phyloP scores from a whole-genome alignment of 2,329 filamentous ascomycete genomes.

The Colletotrichum abscissum region DNA sequence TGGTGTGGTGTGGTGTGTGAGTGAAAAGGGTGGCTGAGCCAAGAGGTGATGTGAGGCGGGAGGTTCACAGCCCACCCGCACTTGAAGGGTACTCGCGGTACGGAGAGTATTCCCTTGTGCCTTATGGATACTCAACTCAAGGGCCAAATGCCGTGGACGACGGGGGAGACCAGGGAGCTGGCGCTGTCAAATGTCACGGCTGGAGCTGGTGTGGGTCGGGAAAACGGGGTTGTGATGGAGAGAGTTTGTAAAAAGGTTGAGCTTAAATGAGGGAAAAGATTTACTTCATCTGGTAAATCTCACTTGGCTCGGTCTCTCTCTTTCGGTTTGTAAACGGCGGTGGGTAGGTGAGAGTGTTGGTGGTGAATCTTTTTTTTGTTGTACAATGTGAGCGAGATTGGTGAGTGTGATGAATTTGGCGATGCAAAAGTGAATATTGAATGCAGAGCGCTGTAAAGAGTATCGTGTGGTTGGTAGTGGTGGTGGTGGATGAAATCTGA shows the following conservation, averaged over 20 bases:
- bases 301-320: not conserved
- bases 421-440: not conserved
- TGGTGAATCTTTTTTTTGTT: not conserved
- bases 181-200: slow-evolving; percentile 28
- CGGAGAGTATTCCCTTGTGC: not conserved
- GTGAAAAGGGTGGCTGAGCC: slow-evolving; percentile 30
- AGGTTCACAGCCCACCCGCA: slow-evolving; percentile 31
- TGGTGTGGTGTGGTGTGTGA: slow-evolving; percentile 5
- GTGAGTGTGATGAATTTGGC: not conserved
- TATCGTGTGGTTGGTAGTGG: slow-evolving; percentile 9
- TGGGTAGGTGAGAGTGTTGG: not conserved
- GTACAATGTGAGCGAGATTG: not conserved
- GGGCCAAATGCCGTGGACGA: slow-evolving; percentile 16
- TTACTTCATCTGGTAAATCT: not conserved
- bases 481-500: slow-evolving; percentile 1
- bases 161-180: slow-evolving; percentile 16
- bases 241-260: not conserved
- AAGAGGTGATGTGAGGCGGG: slow-evolving; percentile 23
- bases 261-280: not conserved
- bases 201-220: slow-evolving; percentile 28
- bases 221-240: not conserved
- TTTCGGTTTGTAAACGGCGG: not conserved
- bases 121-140: not conserved
- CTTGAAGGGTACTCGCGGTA: not conserved
- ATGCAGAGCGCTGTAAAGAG: not conserved